These are phyloP conservation scores for Barnettozyma hawaiiensis DNA, from an alignment of 1,139 yeast genomes.

Conservation along the genomic window DNA sequence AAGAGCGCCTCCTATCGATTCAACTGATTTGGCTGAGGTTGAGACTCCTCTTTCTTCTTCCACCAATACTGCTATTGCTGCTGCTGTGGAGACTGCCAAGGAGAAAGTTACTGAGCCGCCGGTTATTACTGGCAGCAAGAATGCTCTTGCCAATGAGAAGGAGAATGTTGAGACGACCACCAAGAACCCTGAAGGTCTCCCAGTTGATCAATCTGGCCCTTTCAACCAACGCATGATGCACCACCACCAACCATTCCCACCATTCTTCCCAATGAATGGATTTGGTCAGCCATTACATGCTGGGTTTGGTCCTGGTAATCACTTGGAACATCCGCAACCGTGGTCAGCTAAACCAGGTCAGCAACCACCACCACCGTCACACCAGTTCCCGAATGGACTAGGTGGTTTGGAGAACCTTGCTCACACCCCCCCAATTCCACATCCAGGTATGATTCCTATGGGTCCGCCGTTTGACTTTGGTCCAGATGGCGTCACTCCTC, in stretches of 20 bases:
- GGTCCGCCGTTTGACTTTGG: constrained; percentile 25
- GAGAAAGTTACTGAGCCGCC: constrained; percentile 5
- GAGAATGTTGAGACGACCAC: not conserved
- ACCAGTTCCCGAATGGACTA: constrained; percentile 13
- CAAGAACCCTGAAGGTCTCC: not conserved
- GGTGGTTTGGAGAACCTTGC: constrained; percentile 14
- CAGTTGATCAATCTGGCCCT: not conserved
- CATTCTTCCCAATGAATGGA: constrained; percentile 25
- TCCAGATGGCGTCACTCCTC: constrained; percentile 21
- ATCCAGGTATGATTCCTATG: constrained; percentile 25
- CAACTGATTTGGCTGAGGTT: not conserved
- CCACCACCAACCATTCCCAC: constrained; percentile 23
- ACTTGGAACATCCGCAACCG: constrained; percentile 19
- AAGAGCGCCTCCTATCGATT: constrained; percentile 5
- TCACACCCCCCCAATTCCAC: constrained; percentile 22
- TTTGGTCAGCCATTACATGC: constrained; percentile 26
- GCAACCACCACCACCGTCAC: too few species aligned
- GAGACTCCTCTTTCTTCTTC: not conserved
- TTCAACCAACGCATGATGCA: constrained; percentile 11
- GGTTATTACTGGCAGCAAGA: not conserved
- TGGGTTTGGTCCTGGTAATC: constrained; percentile 18
- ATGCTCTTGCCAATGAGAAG: not conserved
- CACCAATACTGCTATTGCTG: not conserved
- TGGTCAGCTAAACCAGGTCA: constrained; percentile 24
- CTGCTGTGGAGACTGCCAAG: not conserved